A percentile compares a stretch with the other conserved stretches of the same genome.
Evolutionary conservation across 1,139 yeast genomes (phyloP).

Genomic region (Trichomonascaceae sp.): DNA sequence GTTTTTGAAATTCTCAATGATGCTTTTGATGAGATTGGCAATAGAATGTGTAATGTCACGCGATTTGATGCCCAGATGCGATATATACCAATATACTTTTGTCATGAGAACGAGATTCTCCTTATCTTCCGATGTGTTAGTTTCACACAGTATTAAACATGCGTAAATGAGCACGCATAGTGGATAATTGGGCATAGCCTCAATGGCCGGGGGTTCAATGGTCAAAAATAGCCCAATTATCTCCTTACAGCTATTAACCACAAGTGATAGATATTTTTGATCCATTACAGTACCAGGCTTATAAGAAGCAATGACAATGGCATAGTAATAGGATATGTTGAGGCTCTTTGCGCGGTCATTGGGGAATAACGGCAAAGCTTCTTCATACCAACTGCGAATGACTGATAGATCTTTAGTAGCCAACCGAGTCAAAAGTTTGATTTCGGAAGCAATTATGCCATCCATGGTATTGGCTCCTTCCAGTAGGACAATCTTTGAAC

Average conservation of each 20-base stretch:
- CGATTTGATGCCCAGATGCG: slow-evolving; percentile 46
- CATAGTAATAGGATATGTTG: slow-evolving; percentile 10
- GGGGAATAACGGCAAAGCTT: slow-evolving; percentile 6
- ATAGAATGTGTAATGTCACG: slow-evolving; percentile 53
- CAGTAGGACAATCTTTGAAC: slow-evolving; percentile 27
- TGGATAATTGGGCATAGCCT: slow-evolving; percentile 47
- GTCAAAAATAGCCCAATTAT: slow-evolving; percentile 40
- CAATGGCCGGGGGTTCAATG: slow-evolving; percentile 39
- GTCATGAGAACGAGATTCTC: slow-evolving; percentile 39
- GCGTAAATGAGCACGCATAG: slow-evolving; percentile 47
- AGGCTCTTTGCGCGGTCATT: slow-evolving; percentile 6
- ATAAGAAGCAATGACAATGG: slow-evolving; percentile 6
- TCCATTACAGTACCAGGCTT: background rate
- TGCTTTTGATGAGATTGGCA: slow-evolving; percentile 44
- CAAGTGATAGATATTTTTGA: background rate
- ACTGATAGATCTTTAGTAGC: background rate
- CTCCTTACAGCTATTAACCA: slow-evolving; percentile 31
- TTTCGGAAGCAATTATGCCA: slow-evolving; percentile 14
- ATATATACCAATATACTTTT: slow-evolving; percentile 49
- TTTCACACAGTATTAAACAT: slow-evolving; percentile 44
- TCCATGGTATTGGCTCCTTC: slow-evolving; percentile 12
- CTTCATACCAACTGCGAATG: slow-evolving; percentile 9
- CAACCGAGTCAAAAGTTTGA: slow-evolving; percentile 13
- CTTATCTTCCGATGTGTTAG: slow-evolving; percentile 13
- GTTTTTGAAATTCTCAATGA: slow-evolving; percentile 39